Conservation (phyloP, 2,329 filamentous ascomycete species). For the Triangularia setosa region DNA sequence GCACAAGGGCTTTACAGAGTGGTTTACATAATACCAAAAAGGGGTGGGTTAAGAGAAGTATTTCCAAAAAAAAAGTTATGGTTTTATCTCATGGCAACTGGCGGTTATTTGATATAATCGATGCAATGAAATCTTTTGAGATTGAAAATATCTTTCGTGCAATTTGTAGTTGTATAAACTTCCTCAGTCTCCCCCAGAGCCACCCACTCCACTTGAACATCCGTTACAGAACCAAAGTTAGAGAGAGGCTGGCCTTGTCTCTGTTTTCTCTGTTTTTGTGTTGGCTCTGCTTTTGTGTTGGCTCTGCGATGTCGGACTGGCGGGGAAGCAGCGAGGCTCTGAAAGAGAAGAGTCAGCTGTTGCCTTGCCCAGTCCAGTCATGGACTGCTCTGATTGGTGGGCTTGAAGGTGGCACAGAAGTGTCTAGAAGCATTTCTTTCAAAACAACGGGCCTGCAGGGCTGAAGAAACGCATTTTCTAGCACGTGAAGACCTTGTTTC, state of each 20-base stretch:
- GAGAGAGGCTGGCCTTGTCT: no score
- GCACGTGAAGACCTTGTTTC: neutral
- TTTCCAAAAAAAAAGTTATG: neutral
- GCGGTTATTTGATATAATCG: neutral
- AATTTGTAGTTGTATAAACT: no score
- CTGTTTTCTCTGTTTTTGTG: no score
- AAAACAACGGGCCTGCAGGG: neutral
- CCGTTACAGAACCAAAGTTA: neutral
- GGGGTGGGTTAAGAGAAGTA: neutral
- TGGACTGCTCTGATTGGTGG: neutral
- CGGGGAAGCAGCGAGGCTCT: neutral
- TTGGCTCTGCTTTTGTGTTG: neutral
- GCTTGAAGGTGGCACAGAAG: neutral
- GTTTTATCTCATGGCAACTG: neutral
- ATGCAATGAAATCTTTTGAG: neutral
- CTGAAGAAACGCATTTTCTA: neutral
- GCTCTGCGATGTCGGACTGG: neutral
- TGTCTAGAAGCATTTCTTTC: slow-evolving; percentile 1
- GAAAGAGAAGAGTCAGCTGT: neutral
- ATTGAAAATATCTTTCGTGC: no score
- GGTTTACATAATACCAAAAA: neutral
- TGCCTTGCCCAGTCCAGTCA: neutral
- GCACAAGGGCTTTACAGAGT: neutral
- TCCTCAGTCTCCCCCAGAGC: no score
- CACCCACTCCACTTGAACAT: no score